Evolutionary conservation across 257 asterid genomes (phyloP), one percentile per base, ranked within the genome.

Genomic region (Euphrasia confusa): DNA sequence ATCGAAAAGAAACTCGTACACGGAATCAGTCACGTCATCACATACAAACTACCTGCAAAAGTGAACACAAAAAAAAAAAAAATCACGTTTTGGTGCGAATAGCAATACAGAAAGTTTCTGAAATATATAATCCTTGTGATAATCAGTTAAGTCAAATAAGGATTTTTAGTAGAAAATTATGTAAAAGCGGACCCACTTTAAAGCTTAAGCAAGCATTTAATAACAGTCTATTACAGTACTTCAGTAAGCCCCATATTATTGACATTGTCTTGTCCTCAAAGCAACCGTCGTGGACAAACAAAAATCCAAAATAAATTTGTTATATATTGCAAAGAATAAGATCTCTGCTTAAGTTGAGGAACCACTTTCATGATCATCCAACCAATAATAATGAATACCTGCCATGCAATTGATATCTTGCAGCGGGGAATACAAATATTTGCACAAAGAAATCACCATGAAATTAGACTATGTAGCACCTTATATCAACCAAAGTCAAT

Each of bases 41-140:
- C 72, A 27, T 55, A 54, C 68, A 77, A 60, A 58, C 70, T 59
- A 74, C 82, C 92, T 84, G 84, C 70, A 47, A 64, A 32, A 48
- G 32, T 35, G 42, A 65, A 60, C 17, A 35, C 40, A 7, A 7
- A 64, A 60, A 44, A 7, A 64, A 60, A 44, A 39, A 10, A 24
- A 39, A 9, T 10, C 15, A 17, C 70, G 56, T 13, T 33, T n/a
- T 52, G 64, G 24, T 32, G 14, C 12, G 49, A 35, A 35, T 42
- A 42, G 54, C 54, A 48, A 50, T 14, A 50, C 11, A 7, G 2
- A 15, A 35, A 35, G 40, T 35, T 35, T 0, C 40, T 7, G 9
- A 35, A 5, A 35, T 7, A 35, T 35, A 35, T 14, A 18, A 15
- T 50, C 27, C 4, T 50, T 50, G 24, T 53, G 58, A 17, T 15